Evolutionary conservation across 148 eudicot genomes (phyloP), one percentile per base, ranked within the genome.

Genomic region (Cornus kousa): DNA sequence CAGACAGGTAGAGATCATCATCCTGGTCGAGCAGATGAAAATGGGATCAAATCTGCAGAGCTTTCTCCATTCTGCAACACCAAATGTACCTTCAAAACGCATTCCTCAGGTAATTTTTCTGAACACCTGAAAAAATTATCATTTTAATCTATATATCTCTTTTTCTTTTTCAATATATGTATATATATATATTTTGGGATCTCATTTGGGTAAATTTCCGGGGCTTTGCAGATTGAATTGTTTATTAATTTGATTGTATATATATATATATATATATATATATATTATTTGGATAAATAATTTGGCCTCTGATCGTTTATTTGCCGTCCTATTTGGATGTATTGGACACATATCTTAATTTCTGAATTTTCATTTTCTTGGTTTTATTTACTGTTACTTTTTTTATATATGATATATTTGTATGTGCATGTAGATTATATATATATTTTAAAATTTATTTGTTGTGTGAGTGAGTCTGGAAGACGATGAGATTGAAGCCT

Each of bases 11-110:
- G 28, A 28, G 28, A 28, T 28, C 28, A 28, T 28, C 28, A 28
- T 28, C 28, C 28, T 28, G 28, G 28, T 28, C 28, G 28, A 14
- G 16, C 3, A 32, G 10, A 14, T 68, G 13, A 13, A 43, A 0
- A 14, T 71, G 35, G 23, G 11, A 6, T 66, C 84, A 50, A 81
- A 81, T 66, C 57, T 81, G 8, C 43, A 72, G 46, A 33, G 77
- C 23, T 72, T 81, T 73, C 80, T 81, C 48, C 59, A 67, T 19
- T n/a, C 77, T 20, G 73, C 72, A 16, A 81, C 84, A 6, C 84
- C 84, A 5, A 19, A 10, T 48, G 80, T 81, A 1, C 77, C 73
- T 65, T 40, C 80, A 32, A 81, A 39, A 48, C 9, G 37, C n/a
- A 66, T 76, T 19, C 69, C 80, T 0, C 43, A 67, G 84, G 84